Conservation (phyloP, 2,329 filamentous ascomycete species). For the Ophiostoma perfectum region DNA sequence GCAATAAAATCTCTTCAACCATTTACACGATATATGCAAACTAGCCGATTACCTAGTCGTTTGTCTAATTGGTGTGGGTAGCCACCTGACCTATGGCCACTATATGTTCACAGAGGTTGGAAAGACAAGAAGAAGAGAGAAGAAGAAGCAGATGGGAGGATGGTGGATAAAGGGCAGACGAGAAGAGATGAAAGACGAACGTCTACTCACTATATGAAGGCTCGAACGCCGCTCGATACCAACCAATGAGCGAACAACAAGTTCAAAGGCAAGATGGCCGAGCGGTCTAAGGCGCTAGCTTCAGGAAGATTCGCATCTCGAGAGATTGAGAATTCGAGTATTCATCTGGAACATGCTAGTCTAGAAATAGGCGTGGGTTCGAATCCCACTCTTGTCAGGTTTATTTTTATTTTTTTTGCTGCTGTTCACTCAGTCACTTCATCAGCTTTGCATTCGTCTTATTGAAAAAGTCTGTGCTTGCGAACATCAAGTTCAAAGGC, state of each 20-base stretch:
- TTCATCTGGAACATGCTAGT: slow-evolving; percentile 12
- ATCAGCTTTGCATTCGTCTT: not conserved
- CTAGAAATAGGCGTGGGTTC: slow-evolving; percentile 15
- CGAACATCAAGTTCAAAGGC: not conserved
- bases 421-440: not conserved
- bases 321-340: slow-evolving; percentile 5
- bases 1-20: no score
- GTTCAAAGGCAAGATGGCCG: not conserved
- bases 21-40: no score
- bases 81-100: no score
- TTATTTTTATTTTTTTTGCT: not conserved
- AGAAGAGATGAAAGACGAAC: not conserved
- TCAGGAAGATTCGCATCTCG: not conserved
- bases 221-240: not conserved
- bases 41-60: no score
- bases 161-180: no score
- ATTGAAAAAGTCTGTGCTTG: no score
- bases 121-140: no score
- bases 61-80: no score
- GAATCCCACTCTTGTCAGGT: slow-evolving; percentile 1
- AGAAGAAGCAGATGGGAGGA: no score
- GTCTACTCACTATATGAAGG: not conserved
- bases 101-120: no score
- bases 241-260: not conserved
- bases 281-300: slow-evolving; percentile 9